Evolutionary conservation across 2,329 filamentous ascomycete species (phyloP).

Genomic region (Paecilomyces sp.): DNA sequence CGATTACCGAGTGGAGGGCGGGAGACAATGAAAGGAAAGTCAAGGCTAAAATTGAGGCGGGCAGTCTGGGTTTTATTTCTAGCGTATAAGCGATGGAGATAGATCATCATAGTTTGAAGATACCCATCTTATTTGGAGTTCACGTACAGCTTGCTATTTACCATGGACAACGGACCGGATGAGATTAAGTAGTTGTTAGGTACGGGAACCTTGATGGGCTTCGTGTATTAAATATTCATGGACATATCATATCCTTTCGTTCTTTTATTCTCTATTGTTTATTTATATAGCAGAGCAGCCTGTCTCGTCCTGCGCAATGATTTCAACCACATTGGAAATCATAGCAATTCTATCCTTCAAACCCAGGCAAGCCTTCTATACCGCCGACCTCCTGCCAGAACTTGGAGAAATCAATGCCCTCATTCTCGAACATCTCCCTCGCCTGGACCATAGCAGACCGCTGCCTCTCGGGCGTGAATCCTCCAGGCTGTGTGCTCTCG

Average conservation of each 20-base stretch:
- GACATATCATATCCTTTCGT: neutral
- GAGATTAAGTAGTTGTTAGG: neutral
- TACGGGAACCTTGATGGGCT: neutral
- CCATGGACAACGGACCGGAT: neutral
- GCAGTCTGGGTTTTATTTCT: neutral
- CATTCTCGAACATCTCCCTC: slow-evolving; percentile 63
- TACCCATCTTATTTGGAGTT: neutral
- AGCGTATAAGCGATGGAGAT: neutral
- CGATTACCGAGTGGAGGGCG: slow-evolving; percentile 2
- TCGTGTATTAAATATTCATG: neutral
- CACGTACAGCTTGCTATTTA: neutral
- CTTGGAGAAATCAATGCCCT: slow-evolving; percentile 74
- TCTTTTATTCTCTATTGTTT: neutral
- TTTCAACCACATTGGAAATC: neutral
- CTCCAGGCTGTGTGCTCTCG: slow-evolving; percentile 70
- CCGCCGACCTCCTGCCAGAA: slow-evolving; percentile 68
- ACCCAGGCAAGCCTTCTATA: slow-evolving; percentile 49
- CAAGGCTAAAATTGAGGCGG: neutral
- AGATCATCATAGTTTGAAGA: neutral
- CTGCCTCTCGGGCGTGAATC: slow-evolving; percentile 70
- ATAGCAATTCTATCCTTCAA: slow-evolving; percentile 22
- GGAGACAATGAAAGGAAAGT: slow-evolving; percentile 3
- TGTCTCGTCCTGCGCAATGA: neutral
- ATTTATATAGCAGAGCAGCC: neutral
- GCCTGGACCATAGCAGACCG: slow-evolving; percentile 65